Evolutionary conservation across 306 rosid genomes (phyloP), one percentile per base, ranked within the genome.

Genomic region (Vigna unguiculata): DNA sequence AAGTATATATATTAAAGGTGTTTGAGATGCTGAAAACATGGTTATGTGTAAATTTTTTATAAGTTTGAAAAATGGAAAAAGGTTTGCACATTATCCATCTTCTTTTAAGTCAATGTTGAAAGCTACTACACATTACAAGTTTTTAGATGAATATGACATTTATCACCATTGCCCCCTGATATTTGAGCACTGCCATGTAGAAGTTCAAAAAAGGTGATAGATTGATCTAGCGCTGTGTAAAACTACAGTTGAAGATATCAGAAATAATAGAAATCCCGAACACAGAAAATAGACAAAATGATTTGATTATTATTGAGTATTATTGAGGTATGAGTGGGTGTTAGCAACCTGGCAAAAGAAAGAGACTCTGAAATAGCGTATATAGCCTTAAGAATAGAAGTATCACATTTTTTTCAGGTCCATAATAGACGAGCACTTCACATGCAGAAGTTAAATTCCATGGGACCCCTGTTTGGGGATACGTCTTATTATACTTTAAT

Each of bases 401-500:
- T 75, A n/a, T 79, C 73, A 16, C 52, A 81, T 34, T 65, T 36
- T 38, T 43, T 76, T 76, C 12, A 51, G 71, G 69, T 77, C 30
- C 68, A 34, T 80, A 3, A 24, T 60, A 63, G 69, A 28, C 20
- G 2, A 68, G 48, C 71, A 71, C 85, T 51, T 81, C 85, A 81
- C 82, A 77, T 78, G 82, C 46, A 36, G 13, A 73, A 63, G 45
- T n/a, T 79, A 13, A 67, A 78, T 36, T 58, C 22, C 36, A 75
- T 49, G 83, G 89, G 79, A 62, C 82, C 88, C 71, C 4, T 47
- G 76, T 54, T 32, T 67, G 55, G 78, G 82, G 84, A 83, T 40
- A 54, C 58, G 68, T 83, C 82, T 71, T 47, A 81, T 52, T 46
- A 71, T 34, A 81, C 86, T 87, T 83, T 78, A 71, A 78, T 73